phyloP scores from a whole-genome alignment of 164 flowering plant species.

The Santalum album region DNA sequence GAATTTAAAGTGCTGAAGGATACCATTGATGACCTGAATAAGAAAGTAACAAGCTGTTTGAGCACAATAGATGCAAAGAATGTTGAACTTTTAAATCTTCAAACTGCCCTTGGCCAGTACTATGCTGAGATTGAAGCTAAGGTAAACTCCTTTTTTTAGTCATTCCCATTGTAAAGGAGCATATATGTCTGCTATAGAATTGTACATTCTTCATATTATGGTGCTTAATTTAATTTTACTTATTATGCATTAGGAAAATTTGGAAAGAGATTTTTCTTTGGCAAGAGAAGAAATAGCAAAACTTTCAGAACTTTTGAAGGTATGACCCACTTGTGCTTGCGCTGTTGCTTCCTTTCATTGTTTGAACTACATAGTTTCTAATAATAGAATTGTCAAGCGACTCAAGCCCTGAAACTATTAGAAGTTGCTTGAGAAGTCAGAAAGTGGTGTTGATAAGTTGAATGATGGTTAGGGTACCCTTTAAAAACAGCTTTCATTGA shows the following conservation, averaged over 20 bases:
- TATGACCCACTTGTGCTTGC: slow-evolving; percentile 9
- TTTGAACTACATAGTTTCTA: no score
- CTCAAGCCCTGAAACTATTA: no score
- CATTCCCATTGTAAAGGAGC: background rate
- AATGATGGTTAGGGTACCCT: no score
- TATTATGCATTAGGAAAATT: slow-evolving; percentile 44
- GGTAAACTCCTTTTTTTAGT: slow-evolving; percentile 28
- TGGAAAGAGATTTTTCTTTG: slow-evolving; percentile 54
- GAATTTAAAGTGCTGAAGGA: slow-evolving; percentile 71
- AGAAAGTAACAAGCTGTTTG: slow-evolving; percentile 48
- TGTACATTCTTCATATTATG: background rate
- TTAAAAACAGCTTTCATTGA: no score
- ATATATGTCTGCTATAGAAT: background rate
- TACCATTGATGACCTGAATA: slow-evolving; percentile 56
- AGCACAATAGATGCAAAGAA: slow-evolving; percentile 68
- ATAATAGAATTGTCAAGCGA: no score
- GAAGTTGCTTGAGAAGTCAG: no score
- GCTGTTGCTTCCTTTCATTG: no score
- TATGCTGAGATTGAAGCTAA: slow-evolving; percentile 98
- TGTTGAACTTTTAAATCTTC: slow-evolving; percentile 82
- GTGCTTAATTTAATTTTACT: slow-evolving; percentile 3
- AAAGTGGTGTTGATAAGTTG: no score
- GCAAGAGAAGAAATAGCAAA: slow-evolving; percentile 70
- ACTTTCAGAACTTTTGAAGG: slow-evolving; percentile 56
- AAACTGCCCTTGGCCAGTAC: slow-evolving; percentile 97